These are phyloP conservation scores for Hemileccinum impolitum DNA, from an alignment of 768 basidiomycete genomes.

Conservation along the genomic window DNA sequence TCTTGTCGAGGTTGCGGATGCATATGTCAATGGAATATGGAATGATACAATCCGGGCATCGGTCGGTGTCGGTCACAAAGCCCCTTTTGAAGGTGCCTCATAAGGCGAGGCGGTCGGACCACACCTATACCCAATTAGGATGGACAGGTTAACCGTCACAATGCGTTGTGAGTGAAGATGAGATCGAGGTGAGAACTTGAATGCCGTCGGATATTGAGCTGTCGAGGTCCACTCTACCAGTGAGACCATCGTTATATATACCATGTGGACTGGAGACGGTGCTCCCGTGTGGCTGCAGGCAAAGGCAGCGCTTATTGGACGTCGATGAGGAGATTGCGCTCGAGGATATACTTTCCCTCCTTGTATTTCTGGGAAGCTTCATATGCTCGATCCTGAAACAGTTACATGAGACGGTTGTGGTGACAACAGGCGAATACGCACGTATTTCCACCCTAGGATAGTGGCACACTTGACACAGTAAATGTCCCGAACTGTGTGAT, in stretches of 20 bases:
- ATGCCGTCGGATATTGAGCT: constrained; percentile 4
- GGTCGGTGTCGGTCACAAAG: constrained; percentile 7
- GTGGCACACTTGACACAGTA: constrained; percentile 88
- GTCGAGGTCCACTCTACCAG: constrained; percentile 16
- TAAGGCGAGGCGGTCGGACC: constrained; percentile 8
- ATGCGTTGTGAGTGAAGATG: constrained; percentile 15
- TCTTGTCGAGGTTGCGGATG: constrained; percentile 13
- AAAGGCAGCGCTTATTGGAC: constrained; percentile 56
- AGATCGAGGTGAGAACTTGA: constrained; percentile 13
- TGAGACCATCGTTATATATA: constrained; percentile 11
- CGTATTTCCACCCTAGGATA: constrained; percentile 98
- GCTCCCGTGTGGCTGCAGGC: not conserved
- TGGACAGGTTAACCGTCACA: constrained; percentile 22
- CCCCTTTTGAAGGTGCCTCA: constrained; percentile 8
- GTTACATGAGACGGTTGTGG: constrained; percentile 1
- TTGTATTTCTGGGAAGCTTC: constrained; percentile 94
- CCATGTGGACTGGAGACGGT: constrained; percentile 5
- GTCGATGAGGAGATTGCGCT: constrained; percentile 84
- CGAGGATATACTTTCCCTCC: constrained; percentile 97
- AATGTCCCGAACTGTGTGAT: constrained; percentile 95
- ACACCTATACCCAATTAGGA: constrained; percentile 22
- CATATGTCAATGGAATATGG: constrained; percentile 17
- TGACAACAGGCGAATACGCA: constrained; percentile 27
- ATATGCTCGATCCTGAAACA: constrained; percentile 82
- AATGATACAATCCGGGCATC: constrained; percentile 20